Percentiles rank a stretch among this genome's conserved stretches.
These are phyloP conservation scores for Boletales sp. DNA, from an alignment of 768 basidiomycete species.

Conservation along the genomic window DNA sequence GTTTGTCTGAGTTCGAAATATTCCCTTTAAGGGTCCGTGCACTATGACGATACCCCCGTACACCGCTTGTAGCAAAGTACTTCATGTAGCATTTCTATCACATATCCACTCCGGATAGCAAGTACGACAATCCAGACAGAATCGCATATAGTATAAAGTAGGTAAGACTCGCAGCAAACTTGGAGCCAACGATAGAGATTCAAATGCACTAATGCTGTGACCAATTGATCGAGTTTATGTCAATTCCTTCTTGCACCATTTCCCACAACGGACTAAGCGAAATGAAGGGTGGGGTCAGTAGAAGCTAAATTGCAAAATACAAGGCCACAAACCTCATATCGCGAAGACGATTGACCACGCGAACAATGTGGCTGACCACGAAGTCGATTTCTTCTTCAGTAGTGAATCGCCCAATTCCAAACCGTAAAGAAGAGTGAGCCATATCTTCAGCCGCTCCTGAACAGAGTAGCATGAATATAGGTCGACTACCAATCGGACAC, in stretches of 20 bases:
- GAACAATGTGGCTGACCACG: constrained; percentile 82
- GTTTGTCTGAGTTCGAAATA: constrained; percentile 31
- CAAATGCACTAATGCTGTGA: constrained; percentile 51
- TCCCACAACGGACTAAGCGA: constrained; percentile 86
- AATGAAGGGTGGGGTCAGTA: constrained; percentile 3
- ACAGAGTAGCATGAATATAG: neutral
- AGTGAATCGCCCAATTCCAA: constrained; percentile 97
- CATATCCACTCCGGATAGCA: neutral
- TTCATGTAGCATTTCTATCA: neutral
- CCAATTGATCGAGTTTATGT: constrained; percentile 94
- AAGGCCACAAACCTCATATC: constrained; percentile 76
- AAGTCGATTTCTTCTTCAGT: constrained; percentile 97
- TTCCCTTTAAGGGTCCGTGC: constrained; percentile 31
- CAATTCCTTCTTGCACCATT: constrained; percentile 99
- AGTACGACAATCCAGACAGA: constrained; percentile 2
- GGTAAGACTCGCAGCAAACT: constrained; percentile 10
- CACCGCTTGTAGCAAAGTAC: constrained; percentile 1
- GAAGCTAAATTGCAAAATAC: constrained; percentile 2
- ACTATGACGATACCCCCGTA: constrained; percentile 17
- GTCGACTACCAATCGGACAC: neutral
- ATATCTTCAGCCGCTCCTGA: constrained; percentile 94
- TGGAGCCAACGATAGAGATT: neutral
- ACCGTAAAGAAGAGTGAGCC: constrained; percentile 97
- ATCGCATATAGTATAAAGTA: constrained; percentile 10
- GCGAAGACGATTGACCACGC: constrained; percentile 81